Evolutionary conservation across 768 basidiomycete genomes (phyloP).

Genomic region (Suillus placidus): DNA sequence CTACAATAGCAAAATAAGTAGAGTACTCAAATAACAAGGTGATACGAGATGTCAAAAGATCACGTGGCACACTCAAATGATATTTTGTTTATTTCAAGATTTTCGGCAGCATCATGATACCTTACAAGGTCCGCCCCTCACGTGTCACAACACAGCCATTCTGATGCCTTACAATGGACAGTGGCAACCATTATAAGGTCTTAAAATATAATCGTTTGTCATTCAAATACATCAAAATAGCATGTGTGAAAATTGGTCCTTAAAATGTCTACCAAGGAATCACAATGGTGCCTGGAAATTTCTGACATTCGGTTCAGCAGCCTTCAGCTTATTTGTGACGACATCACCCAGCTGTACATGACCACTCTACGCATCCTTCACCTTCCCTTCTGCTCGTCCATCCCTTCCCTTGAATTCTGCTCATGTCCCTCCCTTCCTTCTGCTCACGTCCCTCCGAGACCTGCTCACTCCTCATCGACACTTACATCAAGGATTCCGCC

Average conservation of each 20-base stretch:
- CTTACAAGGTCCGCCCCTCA: background rate
- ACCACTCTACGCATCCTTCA: no score
- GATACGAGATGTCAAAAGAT: no score
- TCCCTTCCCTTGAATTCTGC: no score
- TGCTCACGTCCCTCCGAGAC: no score
- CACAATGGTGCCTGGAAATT: background rate
- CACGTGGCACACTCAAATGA: no score
- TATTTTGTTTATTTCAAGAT: background rate
- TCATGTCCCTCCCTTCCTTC: no score
- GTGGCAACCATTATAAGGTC: background rate
- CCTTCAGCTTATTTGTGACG: no score
- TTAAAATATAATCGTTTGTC: background rate
- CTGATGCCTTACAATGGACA: background rate
- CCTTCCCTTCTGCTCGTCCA: no score
- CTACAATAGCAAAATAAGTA: background rate
- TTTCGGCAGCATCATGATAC: background rate
- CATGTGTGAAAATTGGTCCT: background rate
- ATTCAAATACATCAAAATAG: background rate
- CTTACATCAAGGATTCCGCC: no score
- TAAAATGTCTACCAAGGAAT: slow-evolving; percentile 6
- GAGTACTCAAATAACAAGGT: slow-evolving; percentile 1
- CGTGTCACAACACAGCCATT: slow-evolving; percentile 1
- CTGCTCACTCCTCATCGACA: no score
- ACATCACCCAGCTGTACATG: no score
- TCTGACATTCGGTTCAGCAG: background rate